phyloP scores from a whole-genome alignment of 345 rosid species.

The Hirschfeldia incana region DNA sequence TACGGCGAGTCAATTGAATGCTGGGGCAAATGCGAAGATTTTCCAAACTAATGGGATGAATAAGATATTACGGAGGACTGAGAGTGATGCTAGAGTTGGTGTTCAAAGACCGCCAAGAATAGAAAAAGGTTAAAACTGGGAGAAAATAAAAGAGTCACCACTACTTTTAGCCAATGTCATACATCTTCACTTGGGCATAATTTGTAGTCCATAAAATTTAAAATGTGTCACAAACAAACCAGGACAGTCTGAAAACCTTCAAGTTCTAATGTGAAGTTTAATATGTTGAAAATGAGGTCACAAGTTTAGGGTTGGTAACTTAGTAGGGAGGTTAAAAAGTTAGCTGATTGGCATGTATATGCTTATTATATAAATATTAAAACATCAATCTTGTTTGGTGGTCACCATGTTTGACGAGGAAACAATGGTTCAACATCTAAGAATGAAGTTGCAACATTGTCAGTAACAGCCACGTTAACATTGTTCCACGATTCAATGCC shows the following conservation, averaged over 20 bases:
- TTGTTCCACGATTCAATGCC: neutral
- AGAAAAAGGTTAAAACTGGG: conserved; percentile 32
- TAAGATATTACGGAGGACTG: conserved; percentile 39
- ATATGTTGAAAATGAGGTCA: neutral
- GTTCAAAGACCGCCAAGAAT: conserved; percentile 32
- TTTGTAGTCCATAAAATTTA: conserved; percentile 21
- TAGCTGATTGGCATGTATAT: neutral
- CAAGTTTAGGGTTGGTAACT: neutral
- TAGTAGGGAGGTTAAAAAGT: neutral
- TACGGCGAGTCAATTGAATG: neutral
- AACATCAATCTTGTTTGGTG: neutral
- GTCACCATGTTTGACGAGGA: neutral
- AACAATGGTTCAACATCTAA: conserved; percentile 2
- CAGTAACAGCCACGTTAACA: neutral
- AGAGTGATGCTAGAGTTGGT: conserved; percentile 34
- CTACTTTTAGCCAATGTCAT: conserved; percentile 6
- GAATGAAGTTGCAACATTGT: neutral
- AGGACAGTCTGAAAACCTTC: neutral
- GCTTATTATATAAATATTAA: neutral
- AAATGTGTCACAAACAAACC: neutral
- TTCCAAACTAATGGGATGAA: conserved; percentile 41
- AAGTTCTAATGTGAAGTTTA: neutral
- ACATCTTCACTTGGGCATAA: conserved; percentile 12
- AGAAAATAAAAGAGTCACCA: neutral
- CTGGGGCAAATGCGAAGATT: conserved; percentile 36